phyloP scores from a whole-genome alignment of 2,329 filamentous ascomycete species.

The Ophiocordyceps sinensis region DNA sequence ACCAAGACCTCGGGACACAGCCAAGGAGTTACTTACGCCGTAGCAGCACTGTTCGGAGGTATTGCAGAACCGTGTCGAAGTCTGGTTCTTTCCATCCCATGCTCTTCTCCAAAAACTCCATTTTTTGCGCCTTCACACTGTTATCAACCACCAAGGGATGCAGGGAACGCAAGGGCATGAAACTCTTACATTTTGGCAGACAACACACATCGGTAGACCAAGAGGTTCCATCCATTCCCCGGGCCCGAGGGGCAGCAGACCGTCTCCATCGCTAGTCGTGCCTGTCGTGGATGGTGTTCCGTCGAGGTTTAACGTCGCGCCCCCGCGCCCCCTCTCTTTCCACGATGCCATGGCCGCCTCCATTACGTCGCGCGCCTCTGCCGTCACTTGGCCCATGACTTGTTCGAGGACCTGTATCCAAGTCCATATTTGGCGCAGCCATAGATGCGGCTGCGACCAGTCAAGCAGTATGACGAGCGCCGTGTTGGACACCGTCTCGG shows the following conservation, averaged over 20 bases:
- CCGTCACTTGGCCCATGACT: constrained; percentile 58
- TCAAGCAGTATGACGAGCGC: constrained; percentile 85
- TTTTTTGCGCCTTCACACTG: constrained; percentile 56
- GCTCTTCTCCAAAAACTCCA: constrained; percentile 79
- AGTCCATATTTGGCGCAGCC: constrained; percentile 75
- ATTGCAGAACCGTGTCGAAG: constrained; percentile 92
- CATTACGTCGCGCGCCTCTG: constrained; percentile 67
- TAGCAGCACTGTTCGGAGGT: constrained; percentile 74
- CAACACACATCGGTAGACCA: constrained; percentile 76
- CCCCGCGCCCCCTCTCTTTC: constrained; percentile 59
- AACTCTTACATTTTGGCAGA: constrained; percentile 75
- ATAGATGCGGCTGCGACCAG: constrained; percentile 88
- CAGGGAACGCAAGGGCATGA: constrained; percentile 3
- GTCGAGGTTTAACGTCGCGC: constrained; percentile 47
- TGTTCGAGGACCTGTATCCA: constrained; percentile 79
- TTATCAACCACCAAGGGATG: constrained; percentile 8
- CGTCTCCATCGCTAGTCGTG: constrained; percentile 42
- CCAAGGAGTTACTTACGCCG: constrained; percentile 46
- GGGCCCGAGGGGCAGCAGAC: constrained; percentile 63
- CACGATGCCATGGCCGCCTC: constrained; percentile 73
- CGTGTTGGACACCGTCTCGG: constrained; percentile 71
- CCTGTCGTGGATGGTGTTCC: constrained; percentile 42
- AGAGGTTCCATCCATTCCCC: constrained; percentile 90
- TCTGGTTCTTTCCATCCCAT: constrained; percentile 91
- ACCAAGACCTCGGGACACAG: neutral